Percentiles rank a stretch among this genome's conserved stretches.
phyloP scores from a whole-genome alignment of 2,329 filamentous ascomycete species.

The Calcarisporium arbuscula region DNA sequence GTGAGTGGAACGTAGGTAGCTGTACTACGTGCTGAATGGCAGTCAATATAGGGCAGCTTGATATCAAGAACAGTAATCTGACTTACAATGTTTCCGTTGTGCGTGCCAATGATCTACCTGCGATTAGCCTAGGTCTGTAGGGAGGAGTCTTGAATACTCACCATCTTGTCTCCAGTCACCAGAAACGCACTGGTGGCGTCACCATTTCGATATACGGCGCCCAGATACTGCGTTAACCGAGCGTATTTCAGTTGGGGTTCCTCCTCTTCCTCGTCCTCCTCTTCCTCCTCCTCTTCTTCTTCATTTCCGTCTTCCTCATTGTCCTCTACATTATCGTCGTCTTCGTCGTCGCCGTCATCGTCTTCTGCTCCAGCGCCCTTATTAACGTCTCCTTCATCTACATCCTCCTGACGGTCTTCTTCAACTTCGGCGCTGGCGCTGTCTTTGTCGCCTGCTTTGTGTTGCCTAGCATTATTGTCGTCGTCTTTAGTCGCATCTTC shows the following conservation, averaged over 20 bases:
- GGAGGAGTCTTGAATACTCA: slow-evolving; percentile 30
- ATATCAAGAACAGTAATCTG: too few species aligned
- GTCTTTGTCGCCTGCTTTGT: too few species aligned
- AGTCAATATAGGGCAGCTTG: neutral
- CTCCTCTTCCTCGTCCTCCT: slow-evolving; percentile 81
- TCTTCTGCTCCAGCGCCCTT: slow-evolving; percentile 19
- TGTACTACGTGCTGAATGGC: slow-evolving; percentile 76
- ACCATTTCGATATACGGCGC: slow-evolving; percentile 81
- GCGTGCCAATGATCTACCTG: slow-evolving; percentile 77
- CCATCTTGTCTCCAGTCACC: slow-evolving; percentile 95
- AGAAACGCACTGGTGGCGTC: slow-evolving; percentile 90
- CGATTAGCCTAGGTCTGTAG: slow-evolving; percentile 8
- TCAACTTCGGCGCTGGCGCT: slow-evolving; percentile 11
- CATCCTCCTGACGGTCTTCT: slow-evolving; percentile 12
- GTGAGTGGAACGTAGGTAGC: slow-evolving; percentile 70
- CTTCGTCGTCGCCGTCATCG: slow-evolving; percentile 18
- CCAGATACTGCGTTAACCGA: slow-evolving; percentile 73
- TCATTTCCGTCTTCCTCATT: slow-evolving; percentile 40
- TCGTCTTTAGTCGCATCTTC: too few species aligned
- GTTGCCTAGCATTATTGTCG: too few species aligned
- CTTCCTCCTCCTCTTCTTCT: slow-evolving; percentile 59
- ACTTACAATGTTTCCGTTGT: slow-evolving; percentile 91
- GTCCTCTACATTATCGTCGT: slow-evolving; percentile 35
- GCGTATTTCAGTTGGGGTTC: slow-evolving; percentile 93
- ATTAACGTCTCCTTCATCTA: slow-evolving; percentile 12